These are phyloP conservation scores for Coniochaeta pulveracea DNA, from an alignment of 2,329 filamentous ascomycete genomes.

Conservation along the genomic window DNA sequence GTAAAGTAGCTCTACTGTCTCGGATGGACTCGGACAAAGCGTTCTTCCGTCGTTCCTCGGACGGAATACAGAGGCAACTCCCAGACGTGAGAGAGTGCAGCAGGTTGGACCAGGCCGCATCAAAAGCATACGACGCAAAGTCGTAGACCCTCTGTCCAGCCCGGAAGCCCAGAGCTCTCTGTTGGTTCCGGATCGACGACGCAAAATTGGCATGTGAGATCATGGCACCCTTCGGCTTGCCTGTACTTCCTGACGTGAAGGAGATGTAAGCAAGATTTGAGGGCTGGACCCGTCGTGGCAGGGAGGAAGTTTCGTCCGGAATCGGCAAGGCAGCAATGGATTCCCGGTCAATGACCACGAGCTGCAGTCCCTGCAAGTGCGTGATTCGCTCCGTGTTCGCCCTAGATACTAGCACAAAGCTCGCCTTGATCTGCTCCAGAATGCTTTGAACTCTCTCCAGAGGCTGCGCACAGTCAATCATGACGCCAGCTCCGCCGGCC, in stretches of 20 bases:
- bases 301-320: neutral
- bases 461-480: conserved; percentile 4
- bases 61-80: neutral
- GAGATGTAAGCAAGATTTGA: neutral
- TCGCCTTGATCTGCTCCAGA: conserved; percentile 4
- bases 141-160: neutral
- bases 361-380: conserved; percentile 6
- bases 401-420: neutral
- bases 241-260: neutral
- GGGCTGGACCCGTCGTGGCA: neutral
- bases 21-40: neutral
- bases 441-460: neutral
- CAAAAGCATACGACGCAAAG: neutral
- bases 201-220: neutral
- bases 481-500: conserved; percentile 15
- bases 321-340: neutral
- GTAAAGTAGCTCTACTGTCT: neutral
- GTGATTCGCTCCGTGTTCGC: too few relatives aligned
- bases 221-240: neutral
- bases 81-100: neutral
- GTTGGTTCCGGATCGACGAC: neutral
- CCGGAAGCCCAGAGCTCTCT: neutral
- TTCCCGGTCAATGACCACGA: too few relatives aligned
- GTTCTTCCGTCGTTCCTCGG: neutral
- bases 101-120: neutral